Evolutionary conservation across 2,329 filamentous ascomycete species (phyloP), one percentile per base, ranked within the genome.

Genomic region (Ceratocystis variospora): DNA sequence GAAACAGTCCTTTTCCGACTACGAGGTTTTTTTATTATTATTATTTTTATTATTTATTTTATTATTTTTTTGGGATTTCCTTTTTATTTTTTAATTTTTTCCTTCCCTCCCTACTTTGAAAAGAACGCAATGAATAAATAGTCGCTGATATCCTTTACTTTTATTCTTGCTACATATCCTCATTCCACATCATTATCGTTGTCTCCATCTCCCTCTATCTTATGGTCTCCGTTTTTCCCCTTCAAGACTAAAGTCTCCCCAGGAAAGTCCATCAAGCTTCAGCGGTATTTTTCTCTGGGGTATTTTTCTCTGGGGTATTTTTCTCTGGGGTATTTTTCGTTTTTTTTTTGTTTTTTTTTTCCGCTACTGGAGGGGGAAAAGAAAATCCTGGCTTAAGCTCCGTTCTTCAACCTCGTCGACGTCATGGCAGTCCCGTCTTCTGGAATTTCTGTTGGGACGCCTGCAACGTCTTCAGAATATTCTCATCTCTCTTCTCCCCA

Each of bases 311-410:
- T n/a, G n/a, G n/a, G 37, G 10, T 41, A 41, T 41, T 41, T 41
- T 41, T 41, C 37, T 12, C 8, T 37, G 3, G 37, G 1, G 3
- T 63, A 2, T 28, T 12, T 17, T 19, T 62, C 3, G 3, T 63
- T 5, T 28, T 12, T 17, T 19, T 62, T 71, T 67, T 69, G 71
- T 71, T 45, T 50, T 19, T 7, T 3, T 12, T 50, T 7, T 19
- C 19, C 46, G 10, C 37, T 41, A 41, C 37, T 41, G 37, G 37
- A 41, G 12, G 10, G 37, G 10, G 10, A 5, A 15, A 28, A 28
- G 53, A 33, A 19, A 57, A 57, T 57, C 53, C 25, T 33, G 53
- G 53, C 5, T 28, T 2, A 33, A 57, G 48, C 19, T 19, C 12
- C 3, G 37, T 41, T 41, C 37, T 41, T 41, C 37, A 41, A 57